Conservation (phyloP, 108 stramenopile species). For the Conticribra weissflogii region DNA sequence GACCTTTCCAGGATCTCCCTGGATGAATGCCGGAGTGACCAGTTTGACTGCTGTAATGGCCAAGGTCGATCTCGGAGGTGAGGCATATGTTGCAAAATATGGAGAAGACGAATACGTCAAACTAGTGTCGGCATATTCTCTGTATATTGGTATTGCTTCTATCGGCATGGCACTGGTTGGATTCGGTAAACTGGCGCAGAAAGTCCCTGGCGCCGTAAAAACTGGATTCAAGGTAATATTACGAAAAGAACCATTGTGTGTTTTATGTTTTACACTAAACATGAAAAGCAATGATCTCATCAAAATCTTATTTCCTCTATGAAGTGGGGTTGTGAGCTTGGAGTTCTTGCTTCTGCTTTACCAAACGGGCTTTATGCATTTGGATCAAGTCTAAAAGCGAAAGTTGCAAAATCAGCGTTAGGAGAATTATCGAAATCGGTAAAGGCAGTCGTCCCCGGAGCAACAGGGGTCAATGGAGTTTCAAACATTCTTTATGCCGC, state of each 20-base stretch:
- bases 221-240: constrained; percentile 71
- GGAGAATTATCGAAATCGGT: constrained; percentile 36
- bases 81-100: constrained; percentile 64
- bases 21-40: constrained; percentile 82
- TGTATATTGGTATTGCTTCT: constrained; percentile 74
- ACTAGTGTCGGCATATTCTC: constrained; percentile 74
- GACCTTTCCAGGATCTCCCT: constrained; percentile 56
- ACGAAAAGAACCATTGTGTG: neutral
- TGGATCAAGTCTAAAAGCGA: constrained; percentile 55
- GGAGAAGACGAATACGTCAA: constrained; percentile 81
- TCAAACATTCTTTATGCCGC: constrained; percentile 60
- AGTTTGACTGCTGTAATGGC: constrained; percentile 82
- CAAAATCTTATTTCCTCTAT: neutral
- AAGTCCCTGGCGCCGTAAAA: constrained; percentile 65
- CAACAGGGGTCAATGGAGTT: constrained; percentile 68
- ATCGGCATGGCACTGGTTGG: constrained; percentile 64
- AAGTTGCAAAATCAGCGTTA: constrained; percentile 50
- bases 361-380: constrained; percentile 69
- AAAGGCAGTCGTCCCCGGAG: constrained; percentile 55
- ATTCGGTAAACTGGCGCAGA: constrained; percentile 66
- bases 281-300: neutral
- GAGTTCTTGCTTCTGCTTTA: constrained; percentile 72
- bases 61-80: constrained; percentile 74
- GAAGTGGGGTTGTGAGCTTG: constrained; percentile 78
- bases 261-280: neutral